Conservation (phyloP, 192 early-diverging fungal species). For the Mortierella hygrophila region DNA sequence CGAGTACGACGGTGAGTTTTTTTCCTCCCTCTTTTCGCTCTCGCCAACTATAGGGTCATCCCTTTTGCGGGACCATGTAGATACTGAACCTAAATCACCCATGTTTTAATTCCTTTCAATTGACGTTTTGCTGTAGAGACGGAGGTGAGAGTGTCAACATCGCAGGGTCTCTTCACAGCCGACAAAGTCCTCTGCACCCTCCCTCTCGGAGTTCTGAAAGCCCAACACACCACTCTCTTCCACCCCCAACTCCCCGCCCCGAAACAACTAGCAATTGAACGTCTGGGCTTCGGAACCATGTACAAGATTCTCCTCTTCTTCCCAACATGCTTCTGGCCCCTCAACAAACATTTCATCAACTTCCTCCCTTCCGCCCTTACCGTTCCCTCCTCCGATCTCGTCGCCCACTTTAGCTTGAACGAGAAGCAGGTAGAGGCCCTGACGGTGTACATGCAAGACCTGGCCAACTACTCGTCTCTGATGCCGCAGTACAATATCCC, state of each 20-base stretch:
- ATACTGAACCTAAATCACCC: neutral
- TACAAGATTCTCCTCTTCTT: conserved; percentile 57
- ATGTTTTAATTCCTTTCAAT: neutral
- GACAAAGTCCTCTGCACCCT: conserved; percentile 57
- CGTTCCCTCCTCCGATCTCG: neutral
- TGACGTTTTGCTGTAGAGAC: conserved; percentile 21
- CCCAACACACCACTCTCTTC: conserved; percentile 31
- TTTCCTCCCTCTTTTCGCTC: neutral
- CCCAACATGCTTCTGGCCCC: conserved; percentile 40
- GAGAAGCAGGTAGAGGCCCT: conserved; percentile 26
- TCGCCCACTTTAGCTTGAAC: conserved; percentile 1
- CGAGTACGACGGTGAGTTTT: conserved; percentile 42
- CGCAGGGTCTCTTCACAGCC: conserved; percentile 22
- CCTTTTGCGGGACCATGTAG: neutral
- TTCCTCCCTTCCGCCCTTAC: conserved; percentile 20
- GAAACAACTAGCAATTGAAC: conserved; percentile 46
- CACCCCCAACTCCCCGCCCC: conserved; percentile 40
- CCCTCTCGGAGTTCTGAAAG: conserved; percentile 60
- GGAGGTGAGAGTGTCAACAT: conserved; percentile 37
- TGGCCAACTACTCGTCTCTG: conserved; percentile 45
- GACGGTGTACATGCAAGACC: conserved; percentile 29
- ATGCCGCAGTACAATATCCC: conserved; percentile 32
- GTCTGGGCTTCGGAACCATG: conserved; percentile 58
- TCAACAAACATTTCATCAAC: conserved; percentile 46
- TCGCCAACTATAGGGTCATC: neutral